These are phyloP conservation scores for Pterocarpus macrocarpus DNA, from an alignment of 306 rosid species.

Conservation along the genomic window DNA sequence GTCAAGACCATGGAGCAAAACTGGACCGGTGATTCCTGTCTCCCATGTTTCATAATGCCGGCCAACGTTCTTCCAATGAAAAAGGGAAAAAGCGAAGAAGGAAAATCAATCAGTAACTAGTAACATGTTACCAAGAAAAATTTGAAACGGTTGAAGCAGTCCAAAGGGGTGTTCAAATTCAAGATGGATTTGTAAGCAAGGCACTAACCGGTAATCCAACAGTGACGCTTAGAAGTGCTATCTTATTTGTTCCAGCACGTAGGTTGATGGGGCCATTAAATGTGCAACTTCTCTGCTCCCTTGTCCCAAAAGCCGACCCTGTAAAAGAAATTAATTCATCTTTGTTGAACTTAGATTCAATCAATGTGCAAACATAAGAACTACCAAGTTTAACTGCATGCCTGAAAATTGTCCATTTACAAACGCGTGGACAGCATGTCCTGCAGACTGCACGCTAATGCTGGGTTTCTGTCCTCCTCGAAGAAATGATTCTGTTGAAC, in stretches of 20 bases:
- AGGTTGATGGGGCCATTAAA: constrained; percentile 73
- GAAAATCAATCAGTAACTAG: constrained; percentile 27
- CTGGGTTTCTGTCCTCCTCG: constrained; percentile 73
- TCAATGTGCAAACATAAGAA: constrained; percentile 22
- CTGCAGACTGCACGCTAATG: constrained; percentile 82
- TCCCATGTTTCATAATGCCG: constrained; percentile 82
- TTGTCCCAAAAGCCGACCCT: constrained; percentile 93
- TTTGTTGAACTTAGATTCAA: constrained; percentile 22
- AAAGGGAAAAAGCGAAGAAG: not conserved
- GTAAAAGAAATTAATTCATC: constrained; percentile 28
- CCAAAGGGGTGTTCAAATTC: not conserved
- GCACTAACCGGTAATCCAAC: constrained; percentile 87
- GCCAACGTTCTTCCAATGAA: constrained; percentile 68
- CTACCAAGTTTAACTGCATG: constrained; percentile 34
- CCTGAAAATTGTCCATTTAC: constrained; percentile 86
- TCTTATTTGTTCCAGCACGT: constrained; percentile 77
- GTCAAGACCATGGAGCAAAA: constrained; percentile 77
- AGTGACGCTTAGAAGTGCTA: constrained; percentile 88
- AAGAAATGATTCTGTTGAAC: constrained; percentile 81
- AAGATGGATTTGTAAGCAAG: constrained; percentile 41
- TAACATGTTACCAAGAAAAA: constrained; percentile 4
- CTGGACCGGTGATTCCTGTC: constrained; percentile 87
- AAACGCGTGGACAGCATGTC: constrained; percentile 90
- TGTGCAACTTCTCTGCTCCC: constrained; percentile 75
- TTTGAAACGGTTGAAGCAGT: constrained; percentile 10